A percentile compares a stretch with the other conserved stretches of the same genome.
These are phyloP conservation scores for Cynanchum wilfordii DNA, from an alignment of 257 asterid species.

Conservation along the genomic window DNA sequence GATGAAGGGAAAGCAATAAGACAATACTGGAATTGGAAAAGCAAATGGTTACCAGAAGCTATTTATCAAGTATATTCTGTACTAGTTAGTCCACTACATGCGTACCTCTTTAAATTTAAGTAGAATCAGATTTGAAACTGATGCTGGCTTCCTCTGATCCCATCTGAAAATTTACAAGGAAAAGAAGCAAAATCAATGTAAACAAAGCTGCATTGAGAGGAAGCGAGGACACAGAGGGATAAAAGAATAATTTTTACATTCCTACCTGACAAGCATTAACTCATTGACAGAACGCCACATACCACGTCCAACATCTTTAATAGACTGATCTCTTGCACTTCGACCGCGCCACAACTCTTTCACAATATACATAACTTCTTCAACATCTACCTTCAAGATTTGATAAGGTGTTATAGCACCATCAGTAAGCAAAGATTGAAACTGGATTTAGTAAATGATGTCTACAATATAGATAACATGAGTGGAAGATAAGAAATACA, in stretches of 20 bases:
- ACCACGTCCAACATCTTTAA: conserved; percentile 87
- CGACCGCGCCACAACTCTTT: conserved; percentile 97
- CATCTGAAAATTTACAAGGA: conserved; percentile 51
- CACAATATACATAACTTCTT: conserved; percentile 73
- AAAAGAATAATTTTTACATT: not conserved
- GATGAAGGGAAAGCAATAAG: not conserved
- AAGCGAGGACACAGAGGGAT: not conserved
- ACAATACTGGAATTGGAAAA: not conserved
- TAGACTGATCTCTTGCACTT: conserved; percentile 78
- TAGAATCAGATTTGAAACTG: conserved; percentile 76
- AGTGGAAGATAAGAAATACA: not conserved
- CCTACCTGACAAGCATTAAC: conserved; percentile 81
- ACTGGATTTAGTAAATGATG: not conserved
- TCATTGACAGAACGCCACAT: conserved; percentile 97
- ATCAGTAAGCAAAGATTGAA: not conserved
- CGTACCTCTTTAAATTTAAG: conserved; percentile 84
- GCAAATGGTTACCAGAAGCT: conserved; percentile 4
- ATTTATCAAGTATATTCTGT: not conserved
- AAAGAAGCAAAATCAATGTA: conserved; percentile 15
- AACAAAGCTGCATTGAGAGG: not conserved
- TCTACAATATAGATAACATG: not conserved
- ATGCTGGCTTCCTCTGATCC: conserved; percentile 75
- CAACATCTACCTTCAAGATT: conserved; percentile 75
- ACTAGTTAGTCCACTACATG: not conserved
- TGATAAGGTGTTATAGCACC: not conserved